These are phyloP conservation scores for Sporothrix curviconia DNA, from an alignment of 2,329 filamentous ascomycete genomes.

Conservation along the genomic window DNA sequence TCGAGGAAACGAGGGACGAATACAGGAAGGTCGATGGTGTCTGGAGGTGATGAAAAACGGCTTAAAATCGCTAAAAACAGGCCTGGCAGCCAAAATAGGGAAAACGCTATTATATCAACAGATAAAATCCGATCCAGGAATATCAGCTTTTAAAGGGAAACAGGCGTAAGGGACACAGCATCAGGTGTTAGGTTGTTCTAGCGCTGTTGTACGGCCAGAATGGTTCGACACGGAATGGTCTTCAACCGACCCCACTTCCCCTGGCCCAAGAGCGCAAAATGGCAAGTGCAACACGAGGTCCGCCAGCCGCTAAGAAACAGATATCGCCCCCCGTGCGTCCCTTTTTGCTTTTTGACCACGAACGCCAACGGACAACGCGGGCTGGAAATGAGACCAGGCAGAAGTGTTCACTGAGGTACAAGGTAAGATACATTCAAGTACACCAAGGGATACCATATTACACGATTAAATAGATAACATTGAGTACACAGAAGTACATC, in stretches of 20 bases:
- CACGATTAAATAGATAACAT: not conserved
- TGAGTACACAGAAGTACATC: not conserved
- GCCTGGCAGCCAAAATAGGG: no score
- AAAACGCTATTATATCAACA: not conserved
- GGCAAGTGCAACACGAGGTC: not conserved
- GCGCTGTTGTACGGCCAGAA: not conserved
- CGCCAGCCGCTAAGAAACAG: not conserved
- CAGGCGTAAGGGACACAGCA: not conserved
- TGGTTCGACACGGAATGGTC: slow-evolving; percentile 17
- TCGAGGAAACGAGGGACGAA: no score
- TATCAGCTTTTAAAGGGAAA: not conserved
- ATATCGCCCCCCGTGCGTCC: not conserved
- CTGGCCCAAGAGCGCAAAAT: not conserved
- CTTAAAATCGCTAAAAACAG: no score
- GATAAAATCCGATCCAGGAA: slow-evolving; percentile 17
- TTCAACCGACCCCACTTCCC: slow-evolving; percentile 12
- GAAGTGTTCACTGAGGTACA: not conserved
- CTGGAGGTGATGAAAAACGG: no score
- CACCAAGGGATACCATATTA: not conserved
- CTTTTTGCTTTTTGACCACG: not conserved
- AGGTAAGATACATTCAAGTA: not conserved
- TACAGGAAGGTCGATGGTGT: no score
- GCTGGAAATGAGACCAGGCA: not conserved
- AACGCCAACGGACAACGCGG: not conserved
- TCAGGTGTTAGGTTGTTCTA: not conserved